Evolutionary conservation across 495 filamentous ascomycete genomes (phyloP), one percentile per base, ranked within the genome.

Genomic region (Penicillium canescens): DNA sequence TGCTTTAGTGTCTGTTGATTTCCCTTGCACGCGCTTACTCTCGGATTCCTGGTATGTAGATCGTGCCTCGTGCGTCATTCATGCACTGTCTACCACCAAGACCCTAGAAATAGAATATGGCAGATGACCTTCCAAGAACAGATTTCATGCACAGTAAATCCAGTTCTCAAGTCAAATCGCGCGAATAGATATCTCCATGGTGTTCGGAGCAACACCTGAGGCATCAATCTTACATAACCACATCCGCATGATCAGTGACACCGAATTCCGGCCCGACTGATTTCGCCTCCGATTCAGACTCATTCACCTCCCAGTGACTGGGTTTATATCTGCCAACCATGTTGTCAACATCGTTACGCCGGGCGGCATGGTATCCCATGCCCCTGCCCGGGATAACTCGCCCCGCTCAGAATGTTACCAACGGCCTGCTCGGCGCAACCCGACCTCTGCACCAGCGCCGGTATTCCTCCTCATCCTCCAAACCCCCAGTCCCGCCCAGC

Each of bases 381-480:
- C 70, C 76, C 51, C 69, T 77, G 42, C 61, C 76, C 42, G 68
- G 66, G 41, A 65, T 72, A 40, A 55, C 73, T 54, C 61, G 61
- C 37, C 43, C 69, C 26, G 48, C 59, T 50, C 64, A 70, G 41
- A 59, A 66, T 38, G 54, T 72, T 50, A 62, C 72, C 28, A 61
- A 62, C 56, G 61, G 58, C 50, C 59, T 67, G 38, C 55, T 66
- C 50, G 54, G 61, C 57, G 61, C 68, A 43, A 68, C 72, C 48
- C 61, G 66, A 43, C 60, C 65, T 60, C 55, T 70, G 45, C 79
- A 80, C 61, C 78, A 82, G 58, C 76, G 78, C 56, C 77, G 78
- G 54, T 76, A 80, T 60, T 82, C 79, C 35, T 77, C 73, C 45
- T 81, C 78, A 31, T 81, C 78, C 33, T 81, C 78, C 12, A 82